These are phyloP conservation scores for Aspergillus pseudonomiae DNA, from an alignment of 2,329 filamentous ascomycete species.

Conservation along the genomic window DNA sequence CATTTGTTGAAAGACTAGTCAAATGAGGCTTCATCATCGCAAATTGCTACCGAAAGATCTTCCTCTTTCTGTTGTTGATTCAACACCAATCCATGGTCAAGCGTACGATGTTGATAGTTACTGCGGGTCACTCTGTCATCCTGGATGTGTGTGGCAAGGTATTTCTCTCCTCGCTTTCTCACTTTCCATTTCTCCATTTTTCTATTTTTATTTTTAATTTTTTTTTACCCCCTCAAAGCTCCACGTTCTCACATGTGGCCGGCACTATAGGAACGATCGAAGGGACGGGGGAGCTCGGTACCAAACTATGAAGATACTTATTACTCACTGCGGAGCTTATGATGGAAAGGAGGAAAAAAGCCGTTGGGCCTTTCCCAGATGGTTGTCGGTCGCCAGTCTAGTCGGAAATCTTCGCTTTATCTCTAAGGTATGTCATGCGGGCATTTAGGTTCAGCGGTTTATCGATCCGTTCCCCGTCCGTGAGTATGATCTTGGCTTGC, in stretches of 20 bases:
- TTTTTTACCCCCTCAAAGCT: background rate
- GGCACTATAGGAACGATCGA: background rate
- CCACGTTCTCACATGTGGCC: conserved; percentile 14
- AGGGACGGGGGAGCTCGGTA: conserved; percentile 8
- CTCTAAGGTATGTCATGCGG: conserved; percentile 35
- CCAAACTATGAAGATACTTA: conserved; percentile 4
- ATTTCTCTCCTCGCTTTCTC: background rate
- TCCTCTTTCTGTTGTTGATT: background rate
- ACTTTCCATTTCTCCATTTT: background rate
- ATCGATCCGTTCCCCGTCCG: conserved; percentile 35
- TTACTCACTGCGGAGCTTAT: background rate
- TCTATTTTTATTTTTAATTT: background rate
- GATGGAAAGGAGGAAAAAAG: conserved; percentile 10
- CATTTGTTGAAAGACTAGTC: conserved; percentile 17
- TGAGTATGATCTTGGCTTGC: conserved; percentile 22
- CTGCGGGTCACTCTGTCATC: background rate
- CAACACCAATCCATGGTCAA: conserved; percentile 5
- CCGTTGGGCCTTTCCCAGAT: conserved; percentile 18
- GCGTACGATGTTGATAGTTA: background rate
- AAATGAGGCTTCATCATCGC: conserved; percentile 17
- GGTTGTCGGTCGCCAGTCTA: conserved; percentile 15
- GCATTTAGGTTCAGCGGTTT: conserved; percentile 38
- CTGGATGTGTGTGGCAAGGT: background rate
- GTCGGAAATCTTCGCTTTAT: conserved; percentile 18
- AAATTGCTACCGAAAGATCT: conserved; percentile 13